Base-by-base conservation (phyloP, 108 stramenopile genomes). In the Cylindrotheca fusiformis region DNA sequence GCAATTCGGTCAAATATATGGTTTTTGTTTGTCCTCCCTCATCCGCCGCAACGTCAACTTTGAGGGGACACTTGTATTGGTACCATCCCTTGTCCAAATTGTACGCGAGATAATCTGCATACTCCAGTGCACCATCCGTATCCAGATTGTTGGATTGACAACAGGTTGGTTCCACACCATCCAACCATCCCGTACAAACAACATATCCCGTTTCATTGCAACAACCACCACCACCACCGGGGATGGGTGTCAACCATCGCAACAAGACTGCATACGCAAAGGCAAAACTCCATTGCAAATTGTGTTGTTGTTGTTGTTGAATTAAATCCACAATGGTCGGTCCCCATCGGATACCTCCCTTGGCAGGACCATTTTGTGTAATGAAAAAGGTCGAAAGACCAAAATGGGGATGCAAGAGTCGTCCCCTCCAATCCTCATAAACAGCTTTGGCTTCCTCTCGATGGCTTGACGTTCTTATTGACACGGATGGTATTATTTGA, bases 321-420 rank as follows among this genome's bases (percentile, higher is more conserved):
- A 90, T n/a, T 65, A 93, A 60, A 60, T 80, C 70, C 32, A 57
- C 51, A 21, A 96, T 60, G 8, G 87, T 94, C 4, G 91, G 90
- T 18, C 80, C 77, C 47, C 91, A 68, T 17, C 93, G 88, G 29
- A 94, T 86, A 25, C 93, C 93, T 49, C 90, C 87, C 59, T 96
- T 96, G 58, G 89, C 79, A 10, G 93, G 81, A 22, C 88, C 90
- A 77, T 93, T 94, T 71, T 96, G 93, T 2, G 86, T 85, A 60
- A 96, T 91, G 67, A 96, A 96, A 75, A 94, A 93, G 21, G 86
- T 82, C 19, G 82, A 78, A 32, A 96, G 64, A 23, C 96, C 96
- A 78, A 96, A 96, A 57, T 83, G 60, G 0, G 89, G 82, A 86
- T 93, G 92, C 21, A 56, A 28, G 55, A 96, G 49, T 19, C 95